Conservation (phyloP, 2,329 filamentous ascomycete genomes). For the Corynespora cassiicola region DNA sequence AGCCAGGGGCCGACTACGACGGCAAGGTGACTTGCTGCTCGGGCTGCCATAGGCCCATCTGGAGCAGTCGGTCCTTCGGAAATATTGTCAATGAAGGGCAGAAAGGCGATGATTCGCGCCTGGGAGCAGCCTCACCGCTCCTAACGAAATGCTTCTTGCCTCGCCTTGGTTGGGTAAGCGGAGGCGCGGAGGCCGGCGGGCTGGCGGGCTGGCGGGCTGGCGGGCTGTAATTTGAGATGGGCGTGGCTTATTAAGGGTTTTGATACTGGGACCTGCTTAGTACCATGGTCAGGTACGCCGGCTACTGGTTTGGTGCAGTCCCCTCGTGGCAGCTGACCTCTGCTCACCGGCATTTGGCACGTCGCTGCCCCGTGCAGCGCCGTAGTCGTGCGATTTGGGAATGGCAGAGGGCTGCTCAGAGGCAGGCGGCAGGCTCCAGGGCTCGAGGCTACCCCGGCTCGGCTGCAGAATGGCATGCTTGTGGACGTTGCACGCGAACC, state of each 20-base stretch:
- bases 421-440: too few relatives aligned
- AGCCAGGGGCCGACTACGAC: not conserved
- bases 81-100: constrained; percentile 7
- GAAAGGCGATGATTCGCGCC: constrained; percentile 2
- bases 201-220: too few relatives aligned
- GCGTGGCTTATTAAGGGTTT: constrained; percentile 5
- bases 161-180: constrained; percentile 8
- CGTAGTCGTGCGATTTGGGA: constrained; percentile 14
- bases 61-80: constrained; percentile 5
- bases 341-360: constrained; percentile 3
- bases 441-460: constrained; percentile 7
- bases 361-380: constrained; percentile 9
- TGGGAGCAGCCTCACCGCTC: constrained; percentile 10
- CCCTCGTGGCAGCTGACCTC: constrained; percentile 18
- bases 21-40: not conserved
- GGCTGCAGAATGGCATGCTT: constrained; percentile 11
- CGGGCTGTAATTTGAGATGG: constrained; percentile 6
- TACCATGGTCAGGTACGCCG: constrained; percentile 1
- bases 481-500: constrained; percentile 12
- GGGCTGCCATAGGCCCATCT: not conserved
- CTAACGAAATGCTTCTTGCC: not conserved
- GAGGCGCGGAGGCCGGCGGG: constrained; percentile 6
- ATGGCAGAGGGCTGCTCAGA: constrained; percentile 4
- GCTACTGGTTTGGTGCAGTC: constrained; percentile 6
- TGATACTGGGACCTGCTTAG: not conserved